Base-by-base conservation (phyloP, 805 yeast genomes). In the Yarrowia sp. region DNA sequence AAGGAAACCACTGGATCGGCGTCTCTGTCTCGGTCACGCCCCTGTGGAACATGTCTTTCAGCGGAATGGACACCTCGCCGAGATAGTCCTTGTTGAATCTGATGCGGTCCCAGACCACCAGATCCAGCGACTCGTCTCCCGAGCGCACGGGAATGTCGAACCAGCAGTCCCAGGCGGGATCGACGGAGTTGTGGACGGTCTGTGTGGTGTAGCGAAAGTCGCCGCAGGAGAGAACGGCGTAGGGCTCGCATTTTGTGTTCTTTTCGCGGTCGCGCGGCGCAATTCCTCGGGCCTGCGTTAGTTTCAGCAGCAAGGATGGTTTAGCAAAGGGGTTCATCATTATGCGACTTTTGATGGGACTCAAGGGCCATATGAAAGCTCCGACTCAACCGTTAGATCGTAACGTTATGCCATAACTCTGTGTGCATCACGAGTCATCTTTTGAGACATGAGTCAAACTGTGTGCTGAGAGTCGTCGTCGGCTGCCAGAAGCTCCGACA, bases 131-230 rank as follows among this genome's bases (percentile, higher is more conserved):
- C 69, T 14, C 74, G 71, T 56, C 68, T 64, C n/a, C 65, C 60
- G 69, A 70, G 5, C 65, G 63, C 25, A 73, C 31, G 4, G 88
- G 85, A 66, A 90, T 73, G 4, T 77, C 78, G 22, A 82, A 76
- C 7, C 76, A 72, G 68, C 89, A 94, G 70, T 89, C 85, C 92
- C 94, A 91, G 10, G 78, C 80, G 16, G 96, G 96, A 62, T 83
- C 77, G 66, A 88, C 76, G 0, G 88, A 83, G 70, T 83, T 87
- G 74, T 86, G 86, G 63, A 84, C 77, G 62, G 81, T 81, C 88
- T 84, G 73, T 78, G 87, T 71, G 12, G 73, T 66, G 38, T 63
- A 68, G 21, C 71, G 66, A 55, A 64, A 72, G 22, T 67, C 72
- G 44, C 69, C 69, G 13, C 68, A 65, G 14, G 67, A 32, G 10